Conservation (phyloP, 2,329 filamentous ascomycete species). For the Talaromyces marneffei region DNA sequence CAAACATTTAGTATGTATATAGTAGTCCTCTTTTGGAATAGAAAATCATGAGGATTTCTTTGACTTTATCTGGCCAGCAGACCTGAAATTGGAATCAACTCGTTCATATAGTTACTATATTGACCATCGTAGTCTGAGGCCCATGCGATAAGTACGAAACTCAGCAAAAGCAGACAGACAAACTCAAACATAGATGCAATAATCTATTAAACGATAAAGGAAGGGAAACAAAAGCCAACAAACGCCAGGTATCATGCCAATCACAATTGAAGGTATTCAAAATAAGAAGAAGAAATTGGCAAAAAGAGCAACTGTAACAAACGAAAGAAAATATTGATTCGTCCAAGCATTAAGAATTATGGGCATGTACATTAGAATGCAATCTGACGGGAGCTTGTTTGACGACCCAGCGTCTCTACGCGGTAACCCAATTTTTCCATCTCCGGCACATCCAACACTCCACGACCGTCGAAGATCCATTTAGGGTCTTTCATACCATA, state of each 20-base stretch:
- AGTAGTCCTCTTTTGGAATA: background rate
- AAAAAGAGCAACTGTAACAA: background rate
- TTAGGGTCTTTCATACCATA: slow-evolving; percentile 43
- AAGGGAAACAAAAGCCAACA: background rate
- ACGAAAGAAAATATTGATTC: background rate
- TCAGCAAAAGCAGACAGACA: background rate
- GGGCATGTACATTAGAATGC: slow-evolving; percentile 11
- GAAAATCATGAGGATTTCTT: background rate
- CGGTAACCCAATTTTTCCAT: slow-evolving; percentile 33
- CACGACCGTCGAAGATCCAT: slow-evolving; percentile 47
- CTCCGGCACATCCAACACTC: slow-evolving; percentile 29
- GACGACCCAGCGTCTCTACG: slow-evolving; percentile 24
- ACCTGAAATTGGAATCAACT: background rate
- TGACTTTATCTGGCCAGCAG: background rate
- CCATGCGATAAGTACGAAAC: background rate
- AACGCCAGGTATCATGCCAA: slow-evolving; percentile 16
- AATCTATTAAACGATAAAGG: background rate
- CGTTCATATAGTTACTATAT: background rate
- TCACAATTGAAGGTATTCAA: background rate
- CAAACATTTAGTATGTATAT: background rate
- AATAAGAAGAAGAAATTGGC: background rate
- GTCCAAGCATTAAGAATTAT: slow-evolving; percentile 7
- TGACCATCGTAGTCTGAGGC: background rate
- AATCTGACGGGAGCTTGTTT: slow-evolving; percentile 10
- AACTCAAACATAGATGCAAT: background rate